A percentile compares a stretch with the other conserved stretches of the same genome.
Conservation (phyloP, 768 basidiomycete genomes). For the Cystofilobasidium ferigula region DNA sequence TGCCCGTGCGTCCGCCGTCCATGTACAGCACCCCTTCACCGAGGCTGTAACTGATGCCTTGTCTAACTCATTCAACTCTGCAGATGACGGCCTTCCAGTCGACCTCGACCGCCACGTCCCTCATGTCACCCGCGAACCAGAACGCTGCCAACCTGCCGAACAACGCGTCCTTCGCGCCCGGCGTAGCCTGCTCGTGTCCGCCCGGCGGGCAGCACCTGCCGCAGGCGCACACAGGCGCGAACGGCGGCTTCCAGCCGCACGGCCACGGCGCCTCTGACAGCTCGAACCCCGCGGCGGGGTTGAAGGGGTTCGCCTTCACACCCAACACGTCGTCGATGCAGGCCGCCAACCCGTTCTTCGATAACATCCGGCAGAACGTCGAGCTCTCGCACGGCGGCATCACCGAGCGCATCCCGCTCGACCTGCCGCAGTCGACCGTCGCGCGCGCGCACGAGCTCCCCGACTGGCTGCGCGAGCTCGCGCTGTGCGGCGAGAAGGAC, state of each 20-base stretch:
- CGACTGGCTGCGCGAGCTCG: conserved; percentile 62
- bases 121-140: not conserved
- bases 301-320: not conserved
- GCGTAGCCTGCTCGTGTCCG: not conserved
- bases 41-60: not conserved
- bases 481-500: conserved; percentile 42
- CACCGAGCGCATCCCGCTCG: conserved; percentile 71
- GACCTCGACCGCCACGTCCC: not conserved
- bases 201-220: not conserved
- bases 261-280: too few relatives aligned
- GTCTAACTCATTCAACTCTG: not conserved
- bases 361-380: conserved; percentile 70
- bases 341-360: conserved; percentile 82
- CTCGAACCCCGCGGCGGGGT: too few relatives aligned
- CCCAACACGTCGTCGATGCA: conserved; percentile 24
- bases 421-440: conserved; percentile 43
- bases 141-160: not conserved
- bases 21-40: not conserved
- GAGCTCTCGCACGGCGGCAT: conserved; percentile 56
- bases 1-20: conserved; percentile 14
- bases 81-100: conserved; percentile 21
- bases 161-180: not conserved
- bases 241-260: too few relatives aligned
- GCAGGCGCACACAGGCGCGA: not conserved
- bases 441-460: conserved; percentile 63